Evolutionary conservation across 768 basidiomycete genomes (phyloP).

Genomic region (Cystobasidium tubakii): DNA sequence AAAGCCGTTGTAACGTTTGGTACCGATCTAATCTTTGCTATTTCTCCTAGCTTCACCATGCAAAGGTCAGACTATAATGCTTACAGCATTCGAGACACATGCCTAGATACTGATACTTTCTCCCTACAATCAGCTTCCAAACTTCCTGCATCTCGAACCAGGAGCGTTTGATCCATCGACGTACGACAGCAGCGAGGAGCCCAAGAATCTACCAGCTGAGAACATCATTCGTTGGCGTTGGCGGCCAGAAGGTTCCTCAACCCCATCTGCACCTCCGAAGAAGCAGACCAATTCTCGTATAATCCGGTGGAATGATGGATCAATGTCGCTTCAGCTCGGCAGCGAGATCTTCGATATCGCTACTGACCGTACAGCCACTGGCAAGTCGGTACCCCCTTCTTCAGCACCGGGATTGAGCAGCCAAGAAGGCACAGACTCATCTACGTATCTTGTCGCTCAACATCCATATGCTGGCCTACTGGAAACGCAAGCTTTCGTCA

Average conservation of each 20-base stretch:
- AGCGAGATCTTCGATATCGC: constrained; percentile 89
- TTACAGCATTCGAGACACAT: neutral
- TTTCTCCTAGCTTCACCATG: constrained; percentile 65
- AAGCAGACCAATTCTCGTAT: constrained; percentile 85
- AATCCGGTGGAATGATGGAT: constrained; percentile 92
- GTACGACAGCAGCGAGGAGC: constrained; percentile 71
- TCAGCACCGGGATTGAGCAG: constrained; percentile 41
- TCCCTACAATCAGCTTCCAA: constrained; percentile 64
- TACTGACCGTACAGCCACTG: constrained; percentile 70
- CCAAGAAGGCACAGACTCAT: constrained; percentile 60
- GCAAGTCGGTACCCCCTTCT: constrained; percentile 54
- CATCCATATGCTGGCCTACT: constrained; percentile 72
- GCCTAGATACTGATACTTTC: neutral
- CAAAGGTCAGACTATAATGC: constrained; percentile 23
- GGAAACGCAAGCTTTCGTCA: constrained; percentile 76
- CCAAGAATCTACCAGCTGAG: constrained; percentile 59
- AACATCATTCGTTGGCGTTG: constrained; percentile 95
- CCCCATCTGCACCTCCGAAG: neutral
- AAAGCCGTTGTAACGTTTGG: neutral
- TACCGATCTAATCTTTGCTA: constrained; percentile 6
- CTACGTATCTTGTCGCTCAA: constrained; percentile 83
- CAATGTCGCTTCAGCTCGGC: constrained; percentile 80
- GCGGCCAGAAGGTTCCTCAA: constrained; percentile 61
- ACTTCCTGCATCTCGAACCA: constrained; percentile 80
- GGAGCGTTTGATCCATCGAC: constrained; percentile 83